phyloP scores from a whole-genome alignment of 2,329 filamentous ascomycete genomes.

The Teratosphaeria gauchensis region DNA sequence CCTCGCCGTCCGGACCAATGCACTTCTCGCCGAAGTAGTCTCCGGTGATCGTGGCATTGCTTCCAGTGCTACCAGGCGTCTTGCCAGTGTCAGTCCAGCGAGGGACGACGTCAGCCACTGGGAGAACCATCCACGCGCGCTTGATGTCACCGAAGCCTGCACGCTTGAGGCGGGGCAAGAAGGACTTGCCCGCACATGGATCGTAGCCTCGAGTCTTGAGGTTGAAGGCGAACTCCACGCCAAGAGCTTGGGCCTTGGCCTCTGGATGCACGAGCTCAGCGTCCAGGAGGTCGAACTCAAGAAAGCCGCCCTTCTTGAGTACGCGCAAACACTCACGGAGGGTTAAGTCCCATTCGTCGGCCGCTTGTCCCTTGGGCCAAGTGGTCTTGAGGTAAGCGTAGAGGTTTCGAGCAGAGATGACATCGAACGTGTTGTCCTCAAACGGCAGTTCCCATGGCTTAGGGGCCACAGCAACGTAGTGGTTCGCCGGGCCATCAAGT shows the following conservation, averaged over 20 bases:
- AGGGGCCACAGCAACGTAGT: constrained; percentile 70
- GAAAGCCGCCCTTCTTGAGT: constrained; percentile 82
- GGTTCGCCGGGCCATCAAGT: constrained; percentile 76
- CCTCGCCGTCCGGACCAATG: constrained; percentile 26
- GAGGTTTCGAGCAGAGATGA: constrained; percentile 80
- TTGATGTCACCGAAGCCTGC: constrained; percentile 73
- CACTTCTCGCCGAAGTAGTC: constrained; percentile 13
- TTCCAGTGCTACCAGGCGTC: constrained; percentile 4
- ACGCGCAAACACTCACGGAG: constrained; percentile 80
- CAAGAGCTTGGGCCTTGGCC: constrained; percentile 67
- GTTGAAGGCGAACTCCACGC: constrained; percentile 84
- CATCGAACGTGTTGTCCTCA: constrained; percentile 74
- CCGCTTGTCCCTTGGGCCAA: constrained; percentile 39
- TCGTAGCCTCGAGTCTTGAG: constrained; percentile 88
- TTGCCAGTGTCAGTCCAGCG: constrained; percentile 26
- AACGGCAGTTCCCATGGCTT: constrained; percentile 77
- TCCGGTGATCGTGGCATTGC: constrained; percentile 3
- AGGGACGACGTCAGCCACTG: constrained; percentile 50
- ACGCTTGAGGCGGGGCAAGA: constrained; percentile 62
- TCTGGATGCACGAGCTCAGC: constrained; percentile 82
- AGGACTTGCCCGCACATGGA: constrained; percentile 69
- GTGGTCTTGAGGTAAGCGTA: constrained; percentile 69
- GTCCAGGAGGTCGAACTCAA: constrained; percentile 86
- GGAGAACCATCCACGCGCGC: constrained; percentile 80
- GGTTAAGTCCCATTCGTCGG: constrained; percentile 80